Percentiles rank a stretch among this genome's conserved stretches.
Conservation (phyloP, 257 asterid genomes). For the Jaltomata sinuosa region DNA sequence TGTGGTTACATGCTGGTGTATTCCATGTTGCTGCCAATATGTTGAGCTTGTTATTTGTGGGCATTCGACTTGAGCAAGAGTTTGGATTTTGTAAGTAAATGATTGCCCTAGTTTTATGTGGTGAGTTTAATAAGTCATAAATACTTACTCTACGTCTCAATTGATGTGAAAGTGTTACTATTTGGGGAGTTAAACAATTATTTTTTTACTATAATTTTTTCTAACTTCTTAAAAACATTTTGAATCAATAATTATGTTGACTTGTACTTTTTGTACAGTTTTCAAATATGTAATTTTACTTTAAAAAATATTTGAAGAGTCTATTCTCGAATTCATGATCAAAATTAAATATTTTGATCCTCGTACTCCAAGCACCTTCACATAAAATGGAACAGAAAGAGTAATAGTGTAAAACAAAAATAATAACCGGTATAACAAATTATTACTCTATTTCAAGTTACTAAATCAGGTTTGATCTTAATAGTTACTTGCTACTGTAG, state of each 20-base stretch:
- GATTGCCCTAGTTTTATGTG: not conserved
- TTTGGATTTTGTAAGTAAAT: slow-evolving; percentile 32
- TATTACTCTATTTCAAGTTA: not conserved
- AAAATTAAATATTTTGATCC: not conserved
- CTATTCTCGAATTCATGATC: not conserved
- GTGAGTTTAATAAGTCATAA: not conserved
- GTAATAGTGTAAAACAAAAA: not conserved
- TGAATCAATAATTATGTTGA: not conserved
- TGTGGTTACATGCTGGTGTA: slow-evolving; percentile 44
- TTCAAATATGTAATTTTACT: not conserved
- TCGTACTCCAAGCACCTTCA: not conserved
- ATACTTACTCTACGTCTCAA: not conserved
- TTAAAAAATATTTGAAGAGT: not conserved
- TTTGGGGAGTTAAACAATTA: not conserved
- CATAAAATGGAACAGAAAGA: not conserved
- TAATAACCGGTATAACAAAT: too few relatives aligned
- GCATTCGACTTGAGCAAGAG: slow-evolving; percentile 41
- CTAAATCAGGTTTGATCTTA: too few relatives aligned
- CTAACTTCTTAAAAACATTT: not conserved
- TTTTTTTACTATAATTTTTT: not conserved
- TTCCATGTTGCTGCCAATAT: slow-evolving; percentile 42
- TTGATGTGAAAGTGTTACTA: not conserved
- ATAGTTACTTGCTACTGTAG: not conserved
- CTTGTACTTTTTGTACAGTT: not conserved
- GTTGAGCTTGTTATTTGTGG: slow-evolving; percentile 34